These are phyloP conservation scores for Wickerhamiella nectarea DNA, from an alignment of 805 yeast genomes.

Conservation along the genomic window DNA sequence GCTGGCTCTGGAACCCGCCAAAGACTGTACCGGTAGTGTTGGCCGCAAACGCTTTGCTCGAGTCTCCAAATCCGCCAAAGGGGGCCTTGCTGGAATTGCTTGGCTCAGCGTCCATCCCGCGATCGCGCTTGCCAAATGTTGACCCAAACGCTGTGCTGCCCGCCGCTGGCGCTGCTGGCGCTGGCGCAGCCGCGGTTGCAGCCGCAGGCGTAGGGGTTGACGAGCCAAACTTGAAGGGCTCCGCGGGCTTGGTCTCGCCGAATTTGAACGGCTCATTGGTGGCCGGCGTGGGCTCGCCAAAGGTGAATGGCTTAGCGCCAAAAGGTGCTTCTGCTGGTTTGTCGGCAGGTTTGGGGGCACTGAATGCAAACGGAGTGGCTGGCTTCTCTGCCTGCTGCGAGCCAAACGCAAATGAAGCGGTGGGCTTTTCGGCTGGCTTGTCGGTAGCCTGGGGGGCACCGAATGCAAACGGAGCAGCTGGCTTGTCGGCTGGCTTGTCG, in stretches of 20 bases:
- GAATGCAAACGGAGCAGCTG: not conserved
- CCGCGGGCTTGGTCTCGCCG: not conserved
- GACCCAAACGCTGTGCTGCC: too few species aligned
- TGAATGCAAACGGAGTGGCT: not conserved
- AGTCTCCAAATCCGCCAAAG: not conserved
- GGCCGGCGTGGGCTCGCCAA: not conserved
- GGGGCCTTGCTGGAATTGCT: too few species aligned
- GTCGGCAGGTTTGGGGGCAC: not conserved
- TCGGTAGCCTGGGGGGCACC: not conserved
- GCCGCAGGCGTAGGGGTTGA: not conserved
- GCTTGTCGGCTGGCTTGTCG: too few species aligned
- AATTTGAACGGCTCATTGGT: not conserved
- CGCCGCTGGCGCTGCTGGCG: too few species aligned
- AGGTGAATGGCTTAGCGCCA: too few species aligned
- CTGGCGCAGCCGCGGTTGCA: too few species aligned
- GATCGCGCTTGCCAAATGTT: too few species aligned
- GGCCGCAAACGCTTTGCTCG: not conserved
- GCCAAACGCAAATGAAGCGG: not conserved
- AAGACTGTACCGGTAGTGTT: not conserved
- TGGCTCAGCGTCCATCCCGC: too few species aligned
- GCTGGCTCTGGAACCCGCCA: not conserved
- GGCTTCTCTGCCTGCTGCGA: too few species aligned
- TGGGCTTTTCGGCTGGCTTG: not conserved
- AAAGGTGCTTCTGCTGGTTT: not conserved
- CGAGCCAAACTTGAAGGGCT: not conserved